Evolutionary conservation across 2,329 filamentous ascomycete species (phyloP), one percentile per base, ranked within the genome.

Genomic region (Colletotrichum orchidophilum): DNA sequence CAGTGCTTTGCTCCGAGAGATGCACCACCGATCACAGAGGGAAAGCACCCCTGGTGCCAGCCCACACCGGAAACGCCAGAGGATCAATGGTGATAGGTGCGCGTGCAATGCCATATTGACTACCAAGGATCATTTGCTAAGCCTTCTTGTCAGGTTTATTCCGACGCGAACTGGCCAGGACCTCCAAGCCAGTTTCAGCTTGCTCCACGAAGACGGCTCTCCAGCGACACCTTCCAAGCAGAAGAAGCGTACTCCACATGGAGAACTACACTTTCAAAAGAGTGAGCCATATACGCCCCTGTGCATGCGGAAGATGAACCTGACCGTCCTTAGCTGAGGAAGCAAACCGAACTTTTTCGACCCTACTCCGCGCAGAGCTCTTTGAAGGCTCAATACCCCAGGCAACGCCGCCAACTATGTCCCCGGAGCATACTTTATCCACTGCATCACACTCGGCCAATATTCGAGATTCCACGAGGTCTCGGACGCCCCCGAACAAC

Each of bases 91-190:
- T 63, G 88, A 91, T 75, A 86, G 88, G 92, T 93, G 74, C 77
- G 85, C 63, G 27, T 29, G 33, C 21, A 27, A 24, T 27, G 12
- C 21, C 9, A 26, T 42, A 11, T 11, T 11, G 4, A 15, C 11
- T 15, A 3, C 15, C 18, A 3, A n/a, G 21, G 26, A 35, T 5
- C 11, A 1, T 39, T 26, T 39, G 7, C 54, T 61, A 46, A 59
- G 11, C 53, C 55, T 21, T 42, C 29, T 54, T 55, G 61, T 69
- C 79, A 97, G 96, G 77, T 99, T 99, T 80, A 98, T 99, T 75
- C 96, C 96, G 31, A 97, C 96, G 76, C 90, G 96, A 52, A 92
- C 95, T 74, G 96, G 96, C 6, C 95, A 97, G 81, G 96, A 99
- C 81, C 86, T 98, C 27, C 93, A 96, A 80, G 95, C 96, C 63